Conservation (phyloP, 768 basidiomycete species). For the Pisolithus orientalis region DNA sequence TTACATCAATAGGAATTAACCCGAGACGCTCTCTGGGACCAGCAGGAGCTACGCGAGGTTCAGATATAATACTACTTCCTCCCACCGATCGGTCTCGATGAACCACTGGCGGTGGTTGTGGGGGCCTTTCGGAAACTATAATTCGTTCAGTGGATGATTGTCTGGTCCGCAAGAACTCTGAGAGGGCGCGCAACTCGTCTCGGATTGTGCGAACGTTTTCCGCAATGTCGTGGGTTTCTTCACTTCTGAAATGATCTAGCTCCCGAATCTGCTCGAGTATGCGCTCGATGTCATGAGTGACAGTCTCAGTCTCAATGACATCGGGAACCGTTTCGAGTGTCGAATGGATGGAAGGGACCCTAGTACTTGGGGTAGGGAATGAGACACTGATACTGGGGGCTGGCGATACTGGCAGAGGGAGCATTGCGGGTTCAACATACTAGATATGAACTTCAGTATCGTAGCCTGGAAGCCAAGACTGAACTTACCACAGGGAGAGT, state of each 20-base stretch:
- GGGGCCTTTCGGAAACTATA: constrained; percentile 7
- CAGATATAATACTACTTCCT: constrained; percentile 34
- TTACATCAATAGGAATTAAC: constrained; percentile 29
- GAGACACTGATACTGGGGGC: constrained; percentile 40
- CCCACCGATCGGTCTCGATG: constrained; percentile 41
- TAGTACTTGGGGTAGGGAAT: constrained; percentile 41
- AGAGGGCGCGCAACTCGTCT: constrained; percentile 60
- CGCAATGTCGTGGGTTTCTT: constrained; percentile 58
- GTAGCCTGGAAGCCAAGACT: not conserved
- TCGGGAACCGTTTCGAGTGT: constrained; percentile 39
- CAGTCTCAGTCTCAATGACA: constrained; percentile 33
- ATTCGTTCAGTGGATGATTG: constrained; percentile 11
- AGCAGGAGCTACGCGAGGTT: constrained; percentile 20
- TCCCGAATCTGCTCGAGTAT: constrained; percentile 54
- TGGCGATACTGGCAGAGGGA: constrained; percentile 27
- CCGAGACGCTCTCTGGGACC: constrained; percentile 20
- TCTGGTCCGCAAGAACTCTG: constrained; percentile 45
- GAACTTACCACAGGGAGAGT: constrained; percentile 30
- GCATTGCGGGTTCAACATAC: constrained; percentile 28
- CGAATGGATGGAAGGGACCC: constrained; percentile 44
- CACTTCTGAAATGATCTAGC: constrained; percentile 53
- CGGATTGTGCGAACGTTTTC: constrained; percentile 67
- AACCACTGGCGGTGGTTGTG: constrained; percentile 11
- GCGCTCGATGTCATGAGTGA: constrained; percentile 47
- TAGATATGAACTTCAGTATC: constrained; percentile 7